Conservation (phyloP, 2,329 filamentous ascomycete species). For the Claviceps humidiphila region DNA sequence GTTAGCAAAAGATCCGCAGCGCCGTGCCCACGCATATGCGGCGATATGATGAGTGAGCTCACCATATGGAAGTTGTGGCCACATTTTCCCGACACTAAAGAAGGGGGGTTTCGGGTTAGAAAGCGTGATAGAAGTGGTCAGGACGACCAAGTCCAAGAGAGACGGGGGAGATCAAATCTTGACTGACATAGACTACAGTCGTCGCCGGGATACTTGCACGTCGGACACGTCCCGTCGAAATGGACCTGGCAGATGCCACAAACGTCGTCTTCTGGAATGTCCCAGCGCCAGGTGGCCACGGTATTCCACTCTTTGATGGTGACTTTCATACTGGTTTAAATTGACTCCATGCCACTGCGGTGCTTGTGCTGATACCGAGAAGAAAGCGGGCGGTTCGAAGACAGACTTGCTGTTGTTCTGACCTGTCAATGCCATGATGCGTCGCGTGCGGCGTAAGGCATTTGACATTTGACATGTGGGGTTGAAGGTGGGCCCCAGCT, state of each 20-base stretch:
- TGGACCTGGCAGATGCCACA: conserved; percentile 97
- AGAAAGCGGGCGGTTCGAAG: neutral
- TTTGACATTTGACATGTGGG: conserved; percentile 3
- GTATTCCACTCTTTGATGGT: conserved; percentile 87
- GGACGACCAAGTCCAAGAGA: neutral
- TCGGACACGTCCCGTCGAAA: conserved; percentile 94
- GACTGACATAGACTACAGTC: conserved; percentile 78
- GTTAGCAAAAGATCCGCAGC: conserved; percentile 1
- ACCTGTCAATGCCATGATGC: neutral
- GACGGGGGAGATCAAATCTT: neutral
- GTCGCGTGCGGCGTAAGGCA: neutral
- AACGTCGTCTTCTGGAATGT: conserved; percentile 92
- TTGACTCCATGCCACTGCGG: neutral
- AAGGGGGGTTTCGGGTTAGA: neutral
- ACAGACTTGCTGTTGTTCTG: neutral
- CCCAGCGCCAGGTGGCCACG: conserved; percentile 95
- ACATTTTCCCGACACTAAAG: conserved; percentile 84
- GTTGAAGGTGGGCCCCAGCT: conserved; percentile 1
- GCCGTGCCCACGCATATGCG: neutral
- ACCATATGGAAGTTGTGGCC: conserved; percentile 98
- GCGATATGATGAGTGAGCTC: conserved; percentile 14
- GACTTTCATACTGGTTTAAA: conserved; percentile 61
- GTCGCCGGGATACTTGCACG: conserved; percentile 94
- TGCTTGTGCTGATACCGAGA: neutral
- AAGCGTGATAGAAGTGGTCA: neutral